Evolutionary conservation across 495 filamentous ascomycete species (phyloP).

Genomic region (Aspergillus egyptiacus): DNA sequence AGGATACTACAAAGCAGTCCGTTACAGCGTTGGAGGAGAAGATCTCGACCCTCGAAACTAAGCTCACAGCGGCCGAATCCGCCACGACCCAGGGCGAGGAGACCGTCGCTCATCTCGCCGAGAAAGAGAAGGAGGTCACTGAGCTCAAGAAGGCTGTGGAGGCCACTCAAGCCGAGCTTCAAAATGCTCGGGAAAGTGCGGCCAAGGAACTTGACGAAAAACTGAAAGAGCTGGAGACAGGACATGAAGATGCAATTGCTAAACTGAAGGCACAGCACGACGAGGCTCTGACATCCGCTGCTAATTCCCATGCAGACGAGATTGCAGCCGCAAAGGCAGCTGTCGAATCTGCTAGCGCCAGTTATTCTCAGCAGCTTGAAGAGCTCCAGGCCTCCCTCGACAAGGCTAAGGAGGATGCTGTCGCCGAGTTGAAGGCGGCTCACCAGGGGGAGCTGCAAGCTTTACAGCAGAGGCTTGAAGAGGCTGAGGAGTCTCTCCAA

Average conservation of each 20-base stretch:
- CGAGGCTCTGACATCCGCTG: constrained; percentile 25
- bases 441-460: constrained; percentile 33
- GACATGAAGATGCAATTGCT: constrained; percentile 32
- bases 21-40: constrained; percentile 32
- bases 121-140: constrained; percentile 36
- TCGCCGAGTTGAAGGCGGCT: constrained; percentile 33
- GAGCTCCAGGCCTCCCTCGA: constrained; percentile 40
- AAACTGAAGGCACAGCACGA: constrained; percentile 36
- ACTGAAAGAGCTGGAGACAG: constrained; percentile 35
- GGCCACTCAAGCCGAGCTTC: constrained; percentile 32
- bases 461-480: constrained; percentile 31
- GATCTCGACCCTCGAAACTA: constrained; percentile 33
- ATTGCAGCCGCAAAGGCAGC: constrained; percentile 31
- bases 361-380: constrained; percentile 36
- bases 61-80: constrained; percentile 34
- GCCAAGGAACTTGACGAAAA: constrained; percentile 29
- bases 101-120: constrained; percentile 24
- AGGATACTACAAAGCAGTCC: constrained; percentile 33
- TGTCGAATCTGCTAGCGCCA: constrained; percentile 27
- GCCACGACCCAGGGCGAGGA: constrained; percentile 26
- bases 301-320: constrained; percentile 31
- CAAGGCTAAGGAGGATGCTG: constrained; percentile 25
- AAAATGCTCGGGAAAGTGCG: constrained; percentile 28
- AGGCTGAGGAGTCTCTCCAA: constrained; percentile 29
- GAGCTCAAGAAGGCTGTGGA: constrained; percentile 34